phyloP scores from a whole-genome alignment of 2,329 filamentous ascomycete species.

The Colletotrichum sp. region DNA sequence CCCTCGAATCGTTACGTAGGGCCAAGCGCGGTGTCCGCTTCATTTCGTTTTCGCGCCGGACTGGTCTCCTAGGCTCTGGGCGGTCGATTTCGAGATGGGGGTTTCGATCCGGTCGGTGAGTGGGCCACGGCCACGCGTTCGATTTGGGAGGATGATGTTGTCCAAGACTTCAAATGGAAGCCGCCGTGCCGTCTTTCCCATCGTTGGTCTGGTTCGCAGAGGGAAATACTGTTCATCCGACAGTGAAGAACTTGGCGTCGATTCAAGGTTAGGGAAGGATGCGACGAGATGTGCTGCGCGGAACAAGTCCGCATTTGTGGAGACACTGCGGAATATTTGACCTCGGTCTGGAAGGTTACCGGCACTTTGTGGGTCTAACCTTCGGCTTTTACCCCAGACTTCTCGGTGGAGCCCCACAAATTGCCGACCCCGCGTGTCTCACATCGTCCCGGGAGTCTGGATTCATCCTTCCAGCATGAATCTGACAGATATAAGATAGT shows the following conservation, averaged over 20 bases:
- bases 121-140: slow-evolving; percentile 4
- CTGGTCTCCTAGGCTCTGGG: background rate
- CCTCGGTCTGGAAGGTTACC: background rate
- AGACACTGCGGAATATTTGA: background rate
- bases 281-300: background rate
- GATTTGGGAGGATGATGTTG: background rate
- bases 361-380: background rate
- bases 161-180: background rate
- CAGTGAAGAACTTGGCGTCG: background rate
- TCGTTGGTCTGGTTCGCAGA: background rate
- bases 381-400: background rate
- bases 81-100: background rate
- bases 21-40: background rate
- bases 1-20: background rate
- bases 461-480: background rate
- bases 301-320: background rate
- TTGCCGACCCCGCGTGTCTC: background rate
- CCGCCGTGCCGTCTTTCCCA: background rate
- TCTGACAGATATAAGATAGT: too few species aligned
- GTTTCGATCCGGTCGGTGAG: background rate
- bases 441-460: background rate
- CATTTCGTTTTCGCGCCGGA: background rate
- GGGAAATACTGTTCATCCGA: background rate
- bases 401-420: background rate
- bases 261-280: background rate